Conservation (phyloP, 176 grass and related monocot genomes). For the Cymbopogon citratus region DNA sequence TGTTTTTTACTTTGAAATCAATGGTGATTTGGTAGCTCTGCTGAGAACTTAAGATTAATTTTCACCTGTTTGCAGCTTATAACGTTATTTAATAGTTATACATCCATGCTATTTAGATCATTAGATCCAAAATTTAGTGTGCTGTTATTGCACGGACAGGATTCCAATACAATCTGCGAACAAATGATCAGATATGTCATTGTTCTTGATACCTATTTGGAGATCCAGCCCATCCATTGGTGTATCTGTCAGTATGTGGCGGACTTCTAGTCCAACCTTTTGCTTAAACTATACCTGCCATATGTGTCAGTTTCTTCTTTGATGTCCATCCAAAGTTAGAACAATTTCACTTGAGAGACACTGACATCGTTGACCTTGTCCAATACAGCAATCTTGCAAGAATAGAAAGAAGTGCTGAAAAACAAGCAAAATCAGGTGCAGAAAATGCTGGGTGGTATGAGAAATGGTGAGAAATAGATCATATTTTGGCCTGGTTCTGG, state of each 20-base stretch:
- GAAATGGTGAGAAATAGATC: constrained; percentile 66
- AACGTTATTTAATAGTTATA: not conserved
- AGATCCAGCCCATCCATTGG: not conserved
- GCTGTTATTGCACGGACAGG: not conserved
- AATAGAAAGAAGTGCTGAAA: constrained; percentile 91
- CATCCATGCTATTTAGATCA: not conserved
- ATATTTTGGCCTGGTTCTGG: constrained; percentile 3
- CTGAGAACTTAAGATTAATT: not conserved
- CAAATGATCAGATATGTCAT: not conserved
- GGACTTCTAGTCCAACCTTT: not conserved
- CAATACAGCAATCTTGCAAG: constrained; percentile 84
- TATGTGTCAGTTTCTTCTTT: not conserved
- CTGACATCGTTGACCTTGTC: not conserved
- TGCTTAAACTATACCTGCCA: not conserved
- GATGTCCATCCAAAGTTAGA: not conserved
- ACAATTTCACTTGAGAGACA: not conserved
- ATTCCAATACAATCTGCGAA: not conserved
- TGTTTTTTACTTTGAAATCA: not conserved
- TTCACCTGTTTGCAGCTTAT: not conserved
- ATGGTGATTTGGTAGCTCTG: not conserved
- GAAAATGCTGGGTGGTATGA: constrained; percentile 99
- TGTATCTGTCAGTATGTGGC: not conserved
- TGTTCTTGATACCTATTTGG: not conserved
- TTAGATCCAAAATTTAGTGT: not conserved
- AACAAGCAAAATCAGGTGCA: constrained; percentile 84